Evolutionary conservation across 495 filamentous ascomycete species (phyloP).

Genomic region (Penicillium roqueforti): DNA sequence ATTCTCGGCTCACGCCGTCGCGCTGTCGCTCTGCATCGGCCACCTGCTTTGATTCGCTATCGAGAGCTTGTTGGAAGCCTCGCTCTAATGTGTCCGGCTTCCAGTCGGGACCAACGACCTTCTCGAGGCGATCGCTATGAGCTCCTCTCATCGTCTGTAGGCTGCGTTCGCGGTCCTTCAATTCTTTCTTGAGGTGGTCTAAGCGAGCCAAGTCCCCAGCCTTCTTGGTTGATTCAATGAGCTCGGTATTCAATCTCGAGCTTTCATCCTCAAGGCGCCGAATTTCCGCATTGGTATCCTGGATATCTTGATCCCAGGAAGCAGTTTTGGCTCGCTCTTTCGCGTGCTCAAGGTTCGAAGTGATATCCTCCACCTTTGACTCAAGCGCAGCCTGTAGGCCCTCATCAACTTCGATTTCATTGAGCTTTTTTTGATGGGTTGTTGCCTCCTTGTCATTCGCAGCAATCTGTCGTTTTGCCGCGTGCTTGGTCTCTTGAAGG

Average conservation of each 20-base stretch:
- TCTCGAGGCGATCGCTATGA: slow-evolving; percentile 63
- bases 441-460: slow-evolving; percentile 63
- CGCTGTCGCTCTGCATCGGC: slow-evolving; percentile 61
- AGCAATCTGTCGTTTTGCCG: slow-evolving; percentile 62
- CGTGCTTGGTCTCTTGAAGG: slow-evolving; percentile 64
- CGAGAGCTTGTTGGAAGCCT: slow-evolving; percentile 63
- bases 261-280: slow-evolving; percentile 63
- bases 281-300: slow-evolving; percentile 56
- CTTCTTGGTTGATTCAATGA: slow-evolving; percentile 72
- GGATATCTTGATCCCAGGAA: slow-evolving; percentile 65
- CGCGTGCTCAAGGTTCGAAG: slow-evolving; percentile 54
- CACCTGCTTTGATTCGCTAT: slow-evolving; percentile 49
- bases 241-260: slow-evolving; percentile 64
- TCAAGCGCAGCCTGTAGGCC: slow-evolving; percentile 72
- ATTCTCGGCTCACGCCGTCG: slow-evolving; percentile 63
- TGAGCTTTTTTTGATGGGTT: slow-evolving; percentile 59
- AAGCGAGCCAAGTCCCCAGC: slow-evolving; percentile 75
- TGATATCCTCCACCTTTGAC: slow-evolving; percentile 64
- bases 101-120: slow-evolving; percentile 62
- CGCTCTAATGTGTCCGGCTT: slow-evolving; percentile 62
- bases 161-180: slow-evolving; percentile 63
- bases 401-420: slow-evolving; percentile 74
- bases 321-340: slow-evolving; percentile 56
- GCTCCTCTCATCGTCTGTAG: slow-evolving; percentile 72
- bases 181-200: slow-evolving; percentile 70